Evolutionary conservation across 768 basidiomycete species (phyloP).

Genomic region (Calocera cornea): DNA sequence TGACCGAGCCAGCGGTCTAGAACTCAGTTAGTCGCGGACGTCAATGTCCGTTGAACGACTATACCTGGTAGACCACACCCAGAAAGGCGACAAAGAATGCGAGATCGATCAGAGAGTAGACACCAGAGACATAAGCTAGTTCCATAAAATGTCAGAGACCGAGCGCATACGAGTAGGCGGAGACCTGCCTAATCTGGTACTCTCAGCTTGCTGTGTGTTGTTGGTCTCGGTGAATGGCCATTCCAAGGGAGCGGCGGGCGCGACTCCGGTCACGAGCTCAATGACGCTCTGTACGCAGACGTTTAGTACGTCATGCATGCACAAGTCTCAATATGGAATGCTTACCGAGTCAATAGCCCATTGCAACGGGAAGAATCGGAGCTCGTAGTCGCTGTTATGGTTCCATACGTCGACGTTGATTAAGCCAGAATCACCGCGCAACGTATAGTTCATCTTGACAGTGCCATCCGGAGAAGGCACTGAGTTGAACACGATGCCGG

Average conservation of each 20-base stretch:
- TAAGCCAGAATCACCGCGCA: conserved; percentile 53
- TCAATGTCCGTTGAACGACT: not conserved
- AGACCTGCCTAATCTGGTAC: conserved; percentile 42
- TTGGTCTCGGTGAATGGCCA: conserved; percentile 62
- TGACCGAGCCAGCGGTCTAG: conserved; percentile 42
- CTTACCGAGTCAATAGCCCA: conserved; percentile 61
- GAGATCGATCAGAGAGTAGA: conserved; percentile 48
- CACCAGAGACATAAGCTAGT: conserved; percentile 47
- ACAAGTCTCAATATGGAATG: not conserved
- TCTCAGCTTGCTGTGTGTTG: conserved; percentile 45
- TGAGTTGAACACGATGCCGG: conserved; percentile 43
- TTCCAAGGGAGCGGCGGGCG: conserved; percentile 45
- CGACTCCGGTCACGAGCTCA: conserved; percentile 45
- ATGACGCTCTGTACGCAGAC: conserved; percentile 47
- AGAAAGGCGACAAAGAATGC: conserved; percentile 58
- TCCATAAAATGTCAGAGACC: not conserved
- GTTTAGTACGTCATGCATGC: not conserved
- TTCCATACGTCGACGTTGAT: conserved; percentile 47
- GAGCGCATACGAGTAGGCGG: not conserved
- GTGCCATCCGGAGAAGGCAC: conserved; percentile 21
- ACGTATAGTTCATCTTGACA: conserved; percentile 52
- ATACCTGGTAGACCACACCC: conserved; percentile 61
- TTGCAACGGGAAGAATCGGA: conserved; percentile 54
- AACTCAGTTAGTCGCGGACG: conserved; percentile 7
- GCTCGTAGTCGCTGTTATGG: conserved; percentile 57